Evolutionary conservation across 2,329 filamentous ascomycete genomes (phyloP).

Genomic region (Aspergillus sp.): DNA sequence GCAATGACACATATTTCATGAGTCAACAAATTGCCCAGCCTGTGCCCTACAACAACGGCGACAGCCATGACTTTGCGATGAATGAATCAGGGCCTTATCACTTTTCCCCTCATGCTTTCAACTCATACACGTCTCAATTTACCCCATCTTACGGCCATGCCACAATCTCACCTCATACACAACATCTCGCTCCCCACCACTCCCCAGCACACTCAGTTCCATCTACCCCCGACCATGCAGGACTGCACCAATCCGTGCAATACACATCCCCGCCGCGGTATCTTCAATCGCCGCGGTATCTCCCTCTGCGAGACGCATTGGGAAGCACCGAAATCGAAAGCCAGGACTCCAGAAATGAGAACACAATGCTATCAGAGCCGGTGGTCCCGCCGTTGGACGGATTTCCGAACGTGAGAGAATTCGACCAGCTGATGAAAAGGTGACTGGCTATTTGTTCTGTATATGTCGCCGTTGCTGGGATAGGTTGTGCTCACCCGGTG

Average conservation of each 20-base stretch:
- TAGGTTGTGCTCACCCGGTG: background rate
- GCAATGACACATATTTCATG: constrained; percentile 32
- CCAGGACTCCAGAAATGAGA: constrained; percentile 44
- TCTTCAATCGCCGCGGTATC: constrained; percentile 30
- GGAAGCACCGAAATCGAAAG: constrained; percentile 40
- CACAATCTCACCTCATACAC: constrained; percentile 26
- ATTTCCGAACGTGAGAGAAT: constrained; percentile 46
- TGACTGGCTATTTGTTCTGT: constrained; percentile 14
- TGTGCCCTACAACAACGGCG: constrained; percentile 28
- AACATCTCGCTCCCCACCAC: constrained; percentile 29
- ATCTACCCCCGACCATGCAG: constrained; percentile 31
- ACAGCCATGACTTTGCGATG: constrained; percentile 29
- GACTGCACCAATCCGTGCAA: constrained; percentile 30
- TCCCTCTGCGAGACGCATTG: constrained; percentile 33
- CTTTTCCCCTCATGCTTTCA: constrained; percentile 34
- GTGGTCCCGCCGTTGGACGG: constrained; percentile 42
- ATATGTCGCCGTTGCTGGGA: background rate
- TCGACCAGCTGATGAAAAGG: constrained; percentile 46
- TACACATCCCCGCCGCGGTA: constrained; percentile 32
- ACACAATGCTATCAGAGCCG: constrained; percentile 44
- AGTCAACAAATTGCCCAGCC: constrained; percentile 32
- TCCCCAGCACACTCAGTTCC: constrained; percentile 30
- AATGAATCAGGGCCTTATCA: constrained; percentile 30
- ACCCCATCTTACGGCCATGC: constrained; percentile 35
- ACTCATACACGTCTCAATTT: constrained; percentile 36